Evolutionary conservation across 116 monocot species (phyloP), one percentile per base, ranked within the genome.

Genomic region (Dioscorea cayenensis): DNA sequence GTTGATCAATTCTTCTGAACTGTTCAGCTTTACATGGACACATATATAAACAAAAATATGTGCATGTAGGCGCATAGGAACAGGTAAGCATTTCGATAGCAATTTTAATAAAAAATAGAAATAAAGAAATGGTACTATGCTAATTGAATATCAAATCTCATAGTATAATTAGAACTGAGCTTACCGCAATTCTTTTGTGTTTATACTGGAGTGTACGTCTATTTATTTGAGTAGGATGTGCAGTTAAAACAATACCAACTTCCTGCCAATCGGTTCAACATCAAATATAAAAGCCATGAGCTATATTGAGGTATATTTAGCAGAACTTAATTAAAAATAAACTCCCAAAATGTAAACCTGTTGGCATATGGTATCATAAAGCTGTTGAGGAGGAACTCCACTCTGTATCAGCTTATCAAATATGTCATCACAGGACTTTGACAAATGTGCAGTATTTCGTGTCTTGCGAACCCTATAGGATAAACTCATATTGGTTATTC

Each of bases 171-270:
- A 43, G 14, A 68, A 10, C 20, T 48, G 5, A 49, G 77, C 84
- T 84, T 83, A 95, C 95, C 8, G 89, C 88, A 70, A 95, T 84
- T 78, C 91, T 88, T 49, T 91, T 84, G 67, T 95, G 95, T 43
- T 95, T 95, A 76, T 95, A 95, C 81, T 91, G 95, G 80, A 95
- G 51, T 4, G 95, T 88, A 67, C 95, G 95, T 65, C 95, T 81
- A 75, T 95, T 95, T 79, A 95, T 95, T 86, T 95, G 95, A 28
- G 95, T 95, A 28, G 95, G 95, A 91, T 95, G 95, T 48, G 95
- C 95, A 32, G 95, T 95, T 48, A 95, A 65, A 69, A 95, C 95
- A 77, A 95, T 95, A 79, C 91, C 95, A 82, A 95, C 86, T 67
- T 72, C 95, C 95, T 95, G 84, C 22, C 65, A 50, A 69, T 3